Conservation (phyloP, 805 yeast species). For the Wickerhamiella parazyma region DNA sequence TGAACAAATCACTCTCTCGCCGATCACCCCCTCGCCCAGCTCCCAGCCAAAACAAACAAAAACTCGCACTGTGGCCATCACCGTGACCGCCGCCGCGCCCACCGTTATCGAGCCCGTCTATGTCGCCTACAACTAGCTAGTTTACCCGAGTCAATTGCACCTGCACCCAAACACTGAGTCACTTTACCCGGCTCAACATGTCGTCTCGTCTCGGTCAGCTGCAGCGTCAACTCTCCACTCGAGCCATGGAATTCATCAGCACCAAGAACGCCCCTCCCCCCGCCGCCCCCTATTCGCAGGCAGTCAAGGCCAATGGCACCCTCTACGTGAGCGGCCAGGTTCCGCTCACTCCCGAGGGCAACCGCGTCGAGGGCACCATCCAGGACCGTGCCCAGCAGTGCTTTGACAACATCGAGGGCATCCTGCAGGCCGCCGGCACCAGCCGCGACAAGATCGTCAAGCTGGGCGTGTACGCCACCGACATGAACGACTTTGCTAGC, state of each 20-base stretch:
- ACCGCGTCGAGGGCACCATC: conserved; percentile 64
- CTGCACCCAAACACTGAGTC: neutral
- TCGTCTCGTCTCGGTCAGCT: conserved; percentile 8
- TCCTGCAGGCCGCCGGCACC: conserved; percentile 77
- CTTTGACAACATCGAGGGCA: conserved; percentile 34
- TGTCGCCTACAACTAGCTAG: neutral
- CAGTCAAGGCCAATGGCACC: conserved; percentile 78
- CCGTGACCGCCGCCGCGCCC: neutral
- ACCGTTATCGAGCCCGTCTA: neutral
- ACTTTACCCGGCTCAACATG: conserved; percentile 5
- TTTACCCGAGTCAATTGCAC: too few species aligned
- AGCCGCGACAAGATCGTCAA: conserved; percentile 73
- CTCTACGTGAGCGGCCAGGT: conserved; percentile 92
- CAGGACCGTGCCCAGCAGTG: conserved; percentile 29
- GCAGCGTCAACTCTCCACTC: conserved; percentile 1
- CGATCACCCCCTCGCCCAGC: too few species aligned
- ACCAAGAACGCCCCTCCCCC: conserved; percentile 83
- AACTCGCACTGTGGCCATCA: neutral
- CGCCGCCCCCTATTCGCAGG: conserved; percentile 94
- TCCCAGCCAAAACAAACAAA: neutral
- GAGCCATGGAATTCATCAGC: conserved; percentile 17
- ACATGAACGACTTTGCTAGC: conserved; percentile 71
- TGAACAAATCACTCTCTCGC: too few species aligned
- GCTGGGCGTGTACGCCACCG: conserved; percentile 79
- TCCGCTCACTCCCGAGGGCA: conserved; percentile 70